These are phyloP conservation scores for Pseudozyma sp. DNA, from an alignment of 1,284 basidiomycete species.

Conservation along the genomic window DNA sequence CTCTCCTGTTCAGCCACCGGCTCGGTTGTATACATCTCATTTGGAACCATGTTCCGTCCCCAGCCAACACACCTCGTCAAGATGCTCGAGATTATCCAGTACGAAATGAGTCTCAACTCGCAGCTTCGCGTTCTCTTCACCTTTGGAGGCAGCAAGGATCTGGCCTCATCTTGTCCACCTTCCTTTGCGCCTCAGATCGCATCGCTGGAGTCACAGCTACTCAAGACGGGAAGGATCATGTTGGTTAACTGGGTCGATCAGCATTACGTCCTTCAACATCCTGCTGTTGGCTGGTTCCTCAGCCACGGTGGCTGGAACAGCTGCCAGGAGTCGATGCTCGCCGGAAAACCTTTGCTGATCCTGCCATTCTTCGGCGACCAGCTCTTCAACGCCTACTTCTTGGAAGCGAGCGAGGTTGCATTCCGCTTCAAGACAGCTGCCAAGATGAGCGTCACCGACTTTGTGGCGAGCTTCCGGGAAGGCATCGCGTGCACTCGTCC, in stretches of 20 bases:
- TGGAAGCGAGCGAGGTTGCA: conserved; percentile 1
- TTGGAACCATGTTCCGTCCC: conserved; percentile 18
- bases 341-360: conserved; percentile 10
- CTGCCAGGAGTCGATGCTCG: conserved; percentile 11
- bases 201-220: conserved; percentile 1
- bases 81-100: conserved; percentile 14
- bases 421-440: conserved; percentile 7
- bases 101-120: conserved; percentile 5
- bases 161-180: conserved; percentile 6
- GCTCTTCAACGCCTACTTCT: conserved; percentile 11
- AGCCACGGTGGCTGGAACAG: conserved; percentile 18
- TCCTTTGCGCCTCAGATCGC: background rate
- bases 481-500: conserved; percentile 3
- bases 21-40: conserved; percentile 16
- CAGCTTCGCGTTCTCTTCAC: conserved; percentile 5
- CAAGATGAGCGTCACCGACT: background rate
- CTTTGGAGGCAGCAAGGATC: conserved; percentile 12
- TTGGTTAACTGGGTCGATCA: conserved; percentile 11
- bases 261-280: conserved; percentile 10
- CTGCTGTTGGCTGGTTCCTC: conserved; percentile 13
- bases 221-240: background rate
- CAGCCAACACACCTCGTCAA: conserved; percentile 7
- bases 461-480: conserved; percentile 4
- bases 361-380: conserved; percentile 16
- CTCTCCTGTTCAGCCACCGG: background rate